phyloP scores from a whole-genome alignment of 2,329 filamentous ascomycete species.

The Raffaelea albimanens region DNA sequence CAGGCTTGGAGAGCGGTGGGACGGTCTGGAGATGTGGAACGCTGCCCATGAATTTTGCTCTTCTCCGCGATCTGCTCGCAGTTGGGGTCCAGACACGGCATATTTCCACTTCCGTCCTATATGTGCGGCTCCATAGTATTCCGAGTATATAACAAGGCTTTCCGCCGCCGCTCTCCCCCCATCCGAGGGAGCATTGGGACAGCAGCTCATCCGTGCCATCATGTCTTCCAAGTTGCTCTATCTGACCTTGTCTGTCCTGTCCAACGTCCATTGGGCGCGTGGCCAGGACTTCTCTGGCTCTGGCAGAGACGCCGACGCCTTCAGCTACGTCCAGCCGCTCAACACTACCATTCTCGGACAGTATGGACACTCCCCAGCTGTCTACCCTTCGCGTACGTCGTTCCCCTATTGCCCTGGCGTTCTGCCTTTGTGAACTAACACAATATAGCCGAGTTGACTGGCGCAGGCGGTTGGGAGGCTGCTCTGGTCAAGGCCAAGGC shows the following conservation, averaged over 20 bases:
- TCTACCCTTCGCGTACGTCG: slow-evolving; percentile 41
- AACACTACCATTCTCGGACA: slow-evolving; percentile 4
- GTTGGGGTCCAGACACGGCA: no score
- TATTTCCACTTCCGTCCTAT: no score
- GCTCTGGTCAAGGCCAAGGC: slow-evolving; percentile 55
- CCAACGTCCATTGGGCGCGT: neutral
- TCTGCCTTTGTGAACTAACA: neutral
- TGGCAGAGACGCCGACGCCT: neutral
- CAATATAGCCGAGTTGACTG: slow-evolving; percentile 36
- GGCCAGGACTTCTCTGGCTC: slow-evolving; percentile 1
- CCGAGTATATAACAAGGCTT: no score
- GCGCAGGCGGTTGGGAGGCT: slow-evolving; percentile 57
- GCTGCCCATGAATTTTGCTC: no score
- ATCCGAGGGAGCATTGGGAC: no score
- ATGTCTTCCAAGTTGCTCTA: slow-evolving; percentile 1
- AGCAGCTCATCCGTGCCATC: no score
- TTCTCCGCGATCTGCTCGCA: no score
- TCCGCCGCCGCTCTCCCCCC: no score
- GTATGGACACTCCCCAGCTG: slow-evolving; percentile 38
- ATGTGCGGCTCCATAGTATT: no score
- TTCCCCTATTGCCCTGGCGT: neutral
- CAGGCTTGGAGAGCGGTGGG: no score
- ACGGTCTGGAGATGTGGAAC: no score
- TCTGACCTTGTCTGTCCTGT: neutral
- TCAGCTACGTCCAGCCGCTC: slow-evolving; percentile 1